phyloP scores from a whole-genome alignment of 805 yeast species.

The Komagataella pastoris region DNA sequence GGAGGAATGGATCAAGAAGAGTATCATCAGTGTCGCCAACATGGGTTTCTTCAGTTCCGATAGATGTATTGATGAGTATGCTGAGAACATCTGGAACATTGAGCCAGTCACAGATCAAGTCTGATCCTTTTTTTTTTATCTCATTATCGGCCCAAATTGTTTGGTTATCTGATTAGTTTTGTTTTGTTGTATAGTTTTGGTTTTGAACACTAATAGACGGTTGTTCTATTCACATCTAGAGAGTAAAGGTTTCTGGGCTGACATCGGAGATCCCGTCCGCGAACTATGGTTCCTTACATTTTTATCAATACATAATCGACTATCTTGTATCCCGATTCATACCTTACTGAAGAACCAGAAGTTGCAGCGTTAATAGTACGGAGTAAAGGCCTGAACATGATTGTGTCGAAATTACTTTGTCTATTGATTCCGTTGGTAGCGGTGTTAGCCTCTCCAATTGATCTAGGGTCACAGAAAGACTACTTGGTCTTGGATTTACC shows the following conservation, averaged over 20 bases:
- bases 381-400: not conserved
- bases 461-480: not conserved
- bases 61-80: slow-evolving; percentile 84
- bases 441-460: not conserved
- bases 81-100: slow-evolving; percentile 85
- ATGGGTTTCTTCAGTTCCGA: slow-evolving; percentile 91
- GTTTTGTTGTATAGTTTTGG: not conserved
- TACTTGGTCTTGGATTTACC: slow-evolving; percentile 12
- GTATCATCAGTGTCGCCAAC: slow-evolving; percentile 72
- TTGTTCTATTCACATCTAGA: not conserved
- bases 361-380: not conserved
- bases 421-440: not conserved
- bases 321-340: not conserved
- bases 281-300: not conserved
- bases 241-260: not conserved
- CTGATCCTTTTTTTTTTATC: not conserved
- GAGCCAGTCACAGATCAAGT: slow-evolving; percentile 39
- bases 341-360: not conserved
- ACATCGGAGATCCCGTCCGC: not conserved
- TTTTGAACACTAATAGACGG: not conserved
- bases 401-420: not conserved
- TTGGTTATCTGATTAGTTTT: not conserved
- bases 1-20: slow-evolving; percentile 65
- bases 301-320: not conserved
- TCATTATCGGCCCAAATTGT: not conserved